phyloP scores from a whole-genome alignment of 148 eudicot genomes.

The Fagopyrum esculentum region DNA sequence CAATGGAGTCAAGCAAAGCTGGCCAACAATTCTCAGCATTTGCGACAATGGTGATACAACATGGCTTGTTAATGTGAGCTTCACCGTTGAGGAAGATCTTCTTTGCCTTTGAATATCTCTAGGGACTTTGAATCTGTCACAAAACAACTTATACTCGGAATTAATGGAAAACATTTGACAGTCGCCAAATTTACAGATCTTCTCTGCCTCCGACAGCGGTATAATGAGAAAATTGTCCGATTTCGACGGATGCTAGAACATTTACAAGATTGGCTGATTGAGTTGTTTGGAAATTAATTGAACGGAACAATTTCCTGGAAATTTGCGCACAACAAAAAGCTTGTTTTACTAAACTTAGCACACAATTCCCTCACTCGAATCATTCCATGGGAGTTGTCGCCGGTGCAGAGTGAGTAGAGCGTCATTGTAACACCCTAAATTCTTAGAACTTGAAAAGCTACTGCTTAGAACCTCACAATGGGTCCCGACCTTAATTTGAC shows the following conservation, averaged over 20 bases:
- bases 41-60: conserved; percentile 36
- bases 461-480: no score
- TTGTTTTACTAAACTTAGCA: conserved; percentile 43
- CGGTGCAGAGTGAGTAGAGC: conserved; percentile 60
- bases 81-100: conserved; percentile 36
- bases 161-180: conserved; percentile 69
- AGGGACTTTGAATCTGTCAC: conserved; percentile 53
- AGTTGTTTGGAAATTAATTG: conserved; percentile 57
- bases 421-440: background rate
- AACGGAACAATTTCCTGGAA: conserved; percentile 79
- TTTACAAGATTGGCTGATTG: conserved; percentile 58
- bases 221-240: conserved; percentile 60
- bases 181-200: conserved; percentile 56
- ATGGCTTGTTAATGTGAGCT: conserved; percentile 32
- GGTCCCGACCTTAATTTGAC: no score
- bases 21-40: conserved; percentile 47
- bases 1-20: conserved; percentile 38
- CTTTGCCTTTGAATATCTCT: conserved; percentile 12
- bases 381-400: conserved; percentile 96
- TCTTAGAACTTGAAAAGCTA: no score
- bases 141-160: conserved; percentile 34
- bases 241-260: conserved; percentile 55
- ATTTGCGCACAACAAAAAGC: conserved; percentile 67
- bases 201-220: conserved; percentile 43
- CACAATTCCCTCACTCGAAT: conserved; percentile 65